Evolutionary conservation across 768 basidiomycete genomes (phyloP).

Genomic region (Mycena galopus): DNA sequence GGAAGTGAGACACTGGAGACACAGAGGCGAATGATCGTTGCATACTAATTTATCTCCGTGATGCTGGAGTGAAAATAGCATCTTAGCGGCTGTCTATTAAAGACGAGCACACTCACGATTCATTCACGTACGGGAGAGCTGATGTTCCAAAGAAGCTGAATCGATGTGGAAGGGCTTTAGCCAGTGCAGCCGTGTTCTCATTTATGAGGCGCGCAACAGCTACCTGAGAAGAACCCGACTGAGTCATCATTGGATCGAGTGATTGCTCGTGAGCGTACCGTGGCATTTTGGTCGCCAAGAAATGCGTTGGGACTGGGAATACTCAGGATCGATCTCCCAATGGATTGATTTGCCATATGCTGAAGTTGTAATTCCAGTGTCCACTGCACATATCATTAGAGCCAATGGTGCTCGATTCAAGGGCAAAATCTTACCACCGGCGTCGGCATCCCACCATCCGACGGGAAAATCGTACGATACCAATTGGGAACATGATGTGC

Average conservation of each 20-base stretch:
- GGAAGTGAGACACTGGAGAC: not conserved
- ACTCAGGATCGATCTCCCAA: constrained; percentile 21
- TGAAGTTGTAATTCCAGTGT: constrained; percentile 22
- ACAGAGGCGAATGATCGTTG: not conserved
- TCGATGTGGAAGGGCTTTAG: constrained; percentile 13
- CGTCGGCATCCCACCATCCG: constrained; percentile 7
- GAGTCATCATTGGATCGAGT: not conserved
- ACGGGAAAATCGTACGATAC: constrained; percentile 1
- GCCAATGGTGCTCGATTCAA: not conserved
- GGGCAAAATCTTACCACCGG: not conserved
- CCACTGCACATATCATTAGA: constrained; percentile 18
- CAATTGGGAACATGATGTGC: constrained; percentile 32
- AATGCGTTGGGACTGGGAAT: constrained; percentile 23
- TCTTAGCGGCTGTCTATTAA: not conserved
- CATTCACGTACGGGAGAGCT: constrained; percentile 23
- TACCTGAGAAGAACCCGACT: constrained; percentile 1
- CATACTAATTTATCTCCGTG: constrained; percentile 5
- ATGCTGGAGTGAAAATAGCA: constrained; percentile 1
- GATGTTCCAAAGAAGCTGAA: constrained; percentile 28
- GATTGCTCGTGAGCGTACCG: constrained; percentile 3
- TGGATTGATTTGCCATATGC: constrained; percentile 26
- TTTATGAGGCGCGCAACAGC: constrained; percentile 28
- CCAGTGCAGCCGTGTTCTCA: constrained; percentile 26
- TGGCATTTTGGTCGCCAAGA: constrained; percentile 20
- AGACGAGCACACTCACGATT: not conserved